Evolutionary conservation across 2,329 filamentous ascomycete genomes (phyloP), one percentile per base, ranked within the genome.

Genomic region (Xylaria sp.): DNA sequence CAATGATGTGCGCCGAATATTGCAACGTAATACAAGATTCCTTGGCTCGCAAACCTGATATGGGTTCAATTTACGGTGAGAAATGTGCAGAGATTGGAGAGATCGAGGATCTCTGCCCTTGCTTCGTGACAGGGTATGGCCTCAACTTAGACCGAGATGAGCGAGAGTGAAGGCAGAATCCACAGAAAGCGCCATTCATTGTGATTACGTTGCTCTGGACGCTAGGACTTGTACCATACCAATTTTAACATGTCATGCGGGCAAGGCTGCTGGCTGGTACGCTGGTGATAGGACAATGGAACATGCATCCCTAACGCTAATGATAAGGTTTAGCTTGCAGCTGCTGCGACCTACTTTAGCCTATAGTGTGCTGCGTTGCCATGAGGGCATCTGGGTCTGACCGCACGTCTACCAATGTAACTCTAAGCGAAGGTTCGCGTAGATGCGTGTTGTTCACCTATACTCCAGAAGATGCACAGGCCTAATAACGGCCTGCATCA

Each of bases 71-170:
- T 18, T 37, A 23, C 52, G 20, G 46, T 46, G 32, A 37, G 10
- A 20, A 46, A 58, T 25, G 65, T 23, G 48, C 18, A 44, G 23
- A 37, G 48, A 62, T 62, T 52, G n/a, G 51, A 50, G 56, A 50
- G 25, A 18, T 15, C 34, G 66, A 63, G 20, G 62, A 69, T 69
- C 57, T 69, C 57, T 69, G 46, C 46, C 56, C 66, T 57, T 52
- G 2, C 41, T 63, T 59, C 12, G 44, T 52, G 51, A n/a, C 25
- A 32, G 41, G n/a, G 34, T 37, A 65, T 23, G 62, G 55, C 25
- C 44, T 56, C 28, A 34, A 56, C 41, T 52, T 57, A 41, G 61
- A 28, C 66, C 57, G 32, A 50, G 56, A 13, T 23, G 41, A 50
- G 63, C 52, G 37, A 8, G 65, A 46, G 54, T 20, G 41, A 44